These are phyloP conservation scores for Tetracladium marchalianum DNA, from an alignment of 495 filamentous ascomycete genomes.

Conservation along the genomic window DNA sequence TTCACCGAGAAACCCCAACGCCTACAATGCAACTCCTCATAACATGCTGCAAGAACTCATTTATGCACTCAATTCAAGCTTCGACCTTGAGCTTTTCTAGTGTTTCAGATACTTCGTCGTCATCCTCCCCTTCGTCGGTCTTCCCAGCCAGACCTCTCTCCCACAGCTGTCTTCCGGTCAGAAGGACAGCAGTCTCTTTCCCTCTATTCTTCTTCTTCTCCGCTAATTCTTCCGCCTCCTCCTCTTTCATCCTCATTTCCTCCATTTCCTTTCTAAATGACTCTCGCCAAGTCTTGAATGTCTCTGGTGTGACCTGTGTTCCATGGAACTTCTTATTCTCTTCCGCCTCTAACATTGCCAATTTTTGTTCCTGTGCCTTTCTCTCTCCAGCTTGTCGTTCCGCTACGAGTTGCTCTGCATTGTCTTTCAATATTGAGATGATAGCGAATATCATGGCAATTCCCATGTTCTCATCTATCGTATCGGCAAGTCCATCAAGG, in stretches of 20 bases:
- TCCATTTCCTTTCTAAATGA: constrained; percentile 71
- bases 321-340: constrained; percentile 96
- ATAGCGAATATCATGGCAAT: constrained; percentile 99
- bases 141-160: constrained; percentile 69
- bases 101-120: constrained; percentile 43
- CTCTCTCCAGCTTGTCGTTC: constrained; percentile 56
- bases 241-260: constrained; percentile 49
- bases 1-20: constrained; percentile 3
- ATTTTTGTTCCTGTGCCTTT: constrained; percentile 51
- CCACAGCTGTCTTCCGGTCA: constrained; percentile 81
- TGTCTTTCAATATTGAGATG: constrained; percentile 76
- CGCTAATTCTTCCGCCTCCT: constrained; percentile 64
- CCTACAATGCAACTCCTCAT: constrained; percentile 21
- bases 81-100: constrained; percentile 62
- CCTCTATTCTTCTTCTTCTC: constrained; percentile 64
- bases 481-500: constrained; percentile 54
- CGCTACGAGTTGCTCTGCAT: constrained; percentile 66
- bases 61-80: constrained; percentile 25
- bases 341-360: constrained; percentile 68
- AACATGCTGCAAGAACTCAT: constrained; percentile 7
- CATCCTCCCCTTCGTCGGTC: constrained; percentile 62
- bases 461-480: constrained; percentile 81
- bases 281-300: constrained; percentile 73
- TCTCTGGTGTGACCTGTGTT: constrained; percentile 73
- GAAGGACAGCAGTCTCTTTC: constrained; percentile 46